phyloP scores from a whole-genome alignment of 805 yeast genomes.

The Millerozyma acaciae region DNA sequence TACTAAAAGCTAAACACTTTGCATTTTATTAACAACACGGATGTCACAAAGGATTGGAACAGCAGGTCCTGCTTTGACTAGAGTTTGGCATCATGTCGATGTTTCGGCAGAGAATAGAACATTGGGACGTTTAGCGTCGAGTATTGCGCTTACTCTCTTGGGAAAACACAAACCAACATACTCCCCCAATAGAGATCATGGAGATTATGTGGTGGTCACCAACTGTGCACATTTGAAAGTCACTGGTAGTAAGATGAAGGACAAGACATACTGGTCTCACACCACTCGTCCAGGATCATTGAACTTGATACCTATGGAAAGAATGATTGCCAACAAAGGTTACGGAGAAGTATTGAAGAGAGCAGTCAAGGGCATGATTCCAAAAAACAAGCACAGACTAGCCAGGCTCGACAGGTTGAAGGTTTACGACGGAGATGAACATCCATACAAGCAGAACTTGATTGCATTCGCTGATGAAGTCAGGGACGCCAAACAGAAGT shows the following conservation, averaged over 20 bases:
- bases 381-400: conserved; percentile 81
- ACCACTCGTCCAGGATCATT: conserved; percentile 87
- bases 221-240: conserved; percentile 78
- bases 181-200: conserved; percentile 72
- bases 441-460: conserved; percentile 80
- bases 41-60: conserved; percentile 35
- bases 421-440: conserved; percentile 81
- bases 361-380: conserved; percentile 96
- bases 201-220: conserved; percentile 96
- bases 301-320: conserved; percentile 77
- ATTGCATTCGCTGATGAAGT: conserved; percentile 83
- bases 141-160: conserved; percentile 80
- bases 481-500: conserved; percentile 43
- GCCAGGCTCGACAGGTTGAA: conserved; percentile 78
- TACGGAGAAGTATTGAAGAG: conserved; percentile 77
- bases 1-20: not conserved
- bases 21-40: too few relatives aligned
- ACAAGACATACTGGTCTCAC: conserved; percentile 86
- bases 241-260: conserved; percentile 80
- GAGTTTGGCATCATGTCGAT: conserved; percentile 96
- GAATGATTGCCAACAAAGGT: conserved; percentile 72
- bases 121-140: conserved; percentile 86
- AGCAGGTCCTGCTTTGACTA: conserved; percentile 72
- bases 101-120: conserved; percentile 80
- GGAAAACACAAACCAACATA: conserved; percentile 97